Base-by-base conservation (phyloP, 2,329 filamentous ascomycete genomes). In the Hypoxylon sp. region DNA sequence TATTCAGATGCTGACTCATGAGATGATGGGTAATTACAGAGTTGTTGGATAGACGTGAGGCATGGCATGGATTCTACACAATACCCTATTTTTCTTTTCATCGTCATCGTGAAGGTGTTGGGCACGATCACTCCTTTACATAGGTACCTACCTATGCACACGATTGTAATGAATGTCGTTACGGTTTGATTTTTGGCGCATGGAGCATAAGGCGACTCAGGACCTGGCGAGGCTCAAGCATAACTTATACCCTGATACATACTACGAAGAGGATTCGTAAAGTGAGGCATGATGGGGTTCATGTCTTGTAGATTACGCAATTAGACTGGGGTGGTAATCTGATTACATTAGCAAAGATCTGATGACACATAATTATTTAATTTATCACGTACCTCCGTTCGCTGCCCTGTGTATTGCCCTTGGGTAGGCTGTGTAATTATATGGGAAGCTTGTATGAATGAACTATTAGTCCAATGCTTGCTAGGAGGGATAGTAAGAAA, bases 181-280 rank as follows among this genome's bases (percentile, higher is more conserved):
- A 68, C 50, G 65, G 46, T 59, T 68, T 70, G 53, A 59, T 23
- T 50, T 65, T 63, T 41, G 68, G 68, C 68, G 68, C 53, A 65
- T 34, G 32, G 59, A 60, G 30, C 45, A 19, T 45, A 38, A 52
- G 45, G 17, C 32, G 52, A 61, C 61, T 55, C 49, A 11, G 19
- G 32, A 50, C 60, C 64, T 64, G 67, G 64, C 64, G 67, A 61
- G 67, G 67, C 58, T 51, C 21, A 36, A 56, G 38, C 60, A 17
- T 51, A 51, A 38, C 64, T 70, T 67, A 69, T 67, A 67, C 64
- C 64, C 67, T 50, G 19, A 55, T 34, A 30, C 36, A 55, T 34
- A 30, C 36, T 52, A 17, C 46, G 30, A 58, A 48, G 34, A 34
- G 38, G 38, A 57, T 21, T n/a, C 23, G 17, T 25, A 48, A 19